Evolutionary conservation across 2,329 filamentous ascomycete genomes (phyloP).

Genomic region (Verticillium longisporum): DNA sequence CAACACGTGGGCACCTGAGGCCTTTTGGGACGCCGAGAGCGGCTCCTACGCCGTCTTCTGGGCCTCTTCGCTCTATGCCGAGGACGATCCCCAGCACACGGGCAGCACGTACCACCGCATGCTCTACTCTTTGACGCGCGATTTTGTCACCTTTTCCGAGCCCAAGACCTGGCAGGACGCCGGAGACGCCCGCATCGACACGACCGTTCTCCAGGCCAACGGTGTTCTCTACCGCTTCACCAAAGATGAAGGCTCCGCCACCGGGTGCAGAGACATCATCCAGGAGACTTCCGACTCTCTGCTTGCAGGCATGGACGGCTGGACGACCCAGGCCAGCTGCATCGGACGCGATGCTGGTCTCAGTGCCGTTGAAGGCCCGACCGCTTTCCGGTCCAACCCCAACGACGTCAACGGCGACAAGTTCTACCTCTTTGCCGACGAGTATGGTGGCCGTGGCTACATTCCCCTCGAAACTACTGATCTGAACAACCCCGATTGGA

Average conservation of each 20-base stretch:
- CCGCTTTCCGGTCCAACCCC: conserved; percentile 42
- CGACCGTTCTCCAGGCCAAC: conserved; percentile 37
- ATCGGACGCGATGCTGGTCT: conserved; percentile 44
- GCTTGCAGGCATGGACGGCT: conserved; percentile 30
- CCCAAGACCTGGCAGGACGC: conserved; percentile 44
- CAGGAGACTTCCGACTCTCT: conserved; percentile 39
- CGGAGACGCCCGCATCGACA: conserved; percentile 43
- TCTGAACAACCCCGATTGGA: conserved; percentile 41
- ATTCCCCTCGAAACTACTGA: conserved; percentile 44
- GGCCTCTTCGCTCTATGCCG: conserved; percentile 33
- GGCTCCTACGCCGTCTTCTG: conserved; percentile 39
- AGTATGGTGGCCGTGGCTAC: conserved; percentile 43
- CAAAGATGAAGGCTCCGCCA: conserved; percentile 44
- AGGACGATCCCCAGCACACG: conserved; percentile 30
- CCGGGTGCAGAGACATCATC: conserved; percentile 47
- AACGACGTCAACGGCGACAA: conserved; percentile 43
- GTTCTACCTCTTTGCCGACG: conserved; percentile 49
- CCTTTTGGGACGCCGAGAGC: conserved; percentile 37
- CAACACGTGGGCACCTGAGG: conserved; percentile 48
- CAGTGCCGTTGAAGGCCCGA: conserved; percentile 42
- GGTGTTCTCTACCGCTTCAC: conserved; percentile 44
- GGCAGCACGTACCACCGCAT: conserved; percentile 42
- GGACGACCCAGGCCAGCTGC: conserved; percentile 37
- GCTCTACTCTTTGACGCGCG: conserved; percentile 42
- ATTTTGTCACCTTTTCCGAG: conserved; percentile 42